Conservation (phyloP, 306 rosid species). For the Quercus agrifolia region DNA sequence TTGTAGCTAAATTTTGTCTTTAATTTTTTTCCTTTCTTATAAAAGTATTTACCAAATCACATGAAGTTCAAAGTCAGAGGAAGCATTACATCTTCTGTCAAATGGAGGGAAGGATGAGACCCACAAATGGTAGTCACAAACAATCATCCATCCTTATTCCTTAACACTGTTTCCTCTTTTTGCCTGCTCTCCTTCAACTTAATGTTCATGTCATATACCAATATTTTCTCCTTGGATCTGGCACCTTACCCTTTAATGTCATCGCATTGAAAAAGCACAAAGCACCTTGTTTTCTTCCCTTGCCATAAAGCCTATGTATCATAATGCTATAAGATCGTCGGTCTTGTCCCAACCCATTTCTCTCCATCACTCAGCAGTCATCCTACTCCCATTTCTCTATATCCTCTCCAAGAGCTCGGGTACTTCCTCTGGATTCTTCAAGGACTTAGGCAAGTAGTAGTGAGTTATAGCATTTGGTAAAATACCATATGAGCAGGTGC, state of each 20-base stretch:
- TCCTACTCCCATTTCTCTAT: constrained; percentile 54
- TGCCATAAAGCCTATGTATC: constrained; percentile 60
- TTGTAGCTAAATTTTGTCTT: too few species aligned
- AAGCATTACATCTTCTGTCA: neutral
- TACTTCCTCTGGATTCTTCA: constrained; percentile 58
- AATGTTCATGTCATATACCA: constrained; percentile 32
- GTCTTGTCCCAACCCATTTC: constrained; percentile 62
- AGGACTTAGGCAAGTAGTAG: constrained; percentile 51
- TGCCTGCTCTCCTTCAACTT: constrained; percentile 26
- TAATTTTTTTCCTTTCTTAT: neutral
- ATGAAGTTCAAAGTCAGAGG: neutral
- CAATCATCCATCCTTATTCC: too few species aligned
- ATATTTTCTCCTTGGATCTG: constrained; percentile 54
- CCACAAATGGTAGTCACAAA: too few species aligned
- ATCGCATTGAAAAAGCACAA: constrained; percentile 54
- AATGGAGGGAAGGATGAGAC: too few species aligned
- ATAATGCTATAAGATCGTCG: constrained; percentile 59
- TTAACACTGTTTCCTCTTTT: neutral
- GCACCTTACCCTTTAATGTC: constrained; percentile 61
- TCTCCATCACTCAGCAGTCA: constrained; percentile 53
- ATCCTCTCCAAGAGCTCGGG: constrained; percentile 43
- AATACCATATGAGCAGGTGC: constrained; percentile 55
- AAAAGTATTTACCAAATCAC: neutral
- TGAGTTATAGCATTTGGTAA: constrained; percentile 57
- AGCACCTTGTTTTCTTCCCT: constrained; percentile 53